Evolutionary conservation across 2,329 filamentous ascomycete genomes (phyloP), one percentile per base, ranked within the genome.

Genomic region (Penicillium sp.): DNA sequence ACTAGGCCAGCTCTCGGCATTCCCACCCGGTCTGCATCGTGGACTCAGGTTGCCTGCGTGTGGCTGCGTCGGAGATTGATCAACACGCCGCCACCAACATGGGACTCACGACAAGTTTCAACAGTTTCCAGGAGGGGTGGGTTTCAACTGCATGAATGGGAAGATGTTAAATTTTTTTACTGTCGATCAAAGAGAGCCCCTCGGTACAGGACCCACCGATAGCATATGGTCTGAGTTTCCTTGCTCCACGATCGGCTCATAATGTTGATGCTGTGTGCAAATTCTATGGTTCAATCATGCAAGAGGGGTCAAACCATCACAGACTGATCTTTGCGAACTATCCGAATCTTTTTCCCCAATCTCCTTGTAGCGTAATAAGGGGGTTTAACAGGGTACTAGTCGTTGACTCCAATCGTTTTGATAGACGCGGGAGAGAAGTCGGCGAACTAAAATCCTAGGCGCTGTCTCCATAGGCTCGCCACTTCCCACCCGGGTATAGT

Each of bases 1-100:
- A 57, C 49, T 49, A 45, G 31, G 35, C 39, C 47, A 45, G 41
- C 45, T 33, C 56, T 54, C 58, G 57, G 58, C 54, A 60, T 58
- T 54, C 52, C 49, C 55, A 57, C 52, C 53, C 53, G 55, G 57
- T 48, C 53, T 58, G 56, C 53, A 54, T 45, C 46, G 48, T 51
- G 47, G 52, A 43, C 50, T 53, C 37, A 44, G 45, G 45, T 53
- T 45, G 52, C 52, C 52, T 53, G 49, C 42, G 48, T 53, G 44
- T 53, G 52, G 52, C 52, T 53, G 52, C 52, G 34, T 53, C 48
- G 35, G 49, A 53, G 44, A 53, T 51, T 52, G 51, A 55, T 53
- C 53, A 53, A 29, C 47, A 45, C 19, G 43, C 43, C 41, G 50
- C 53, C 53, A 45, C 46, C 6, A 32, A 44, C 34, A 42, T 42